Evolutionary conservation across 1,284 basidiomycete genomes (phyloP), one percentile per base, ranked within the genome.

Genomic region (Heliocybe sulcata): DNA sequence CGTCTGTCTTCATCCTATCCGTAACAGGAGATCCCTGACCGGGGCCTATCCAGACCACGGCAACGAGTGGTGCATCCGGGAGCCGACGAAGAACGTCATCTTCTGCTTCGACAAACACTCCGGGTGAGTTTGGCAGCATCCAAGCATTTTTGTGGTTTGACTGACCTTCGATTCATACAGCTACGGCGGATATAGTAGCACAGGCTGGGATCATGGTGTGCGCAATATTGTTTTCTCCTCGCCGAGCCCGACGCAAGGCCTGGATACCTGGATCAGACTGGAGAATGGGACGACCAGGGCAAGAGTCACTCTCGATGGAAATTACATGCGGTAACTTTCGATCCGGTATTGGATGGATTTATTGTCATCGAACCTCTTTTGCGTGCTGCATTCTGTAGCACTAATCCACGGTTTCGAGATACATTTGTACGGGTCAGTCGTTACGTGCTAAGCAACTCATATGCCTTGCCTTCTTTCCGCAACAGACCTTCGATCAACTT

Each of bases 71-170:
- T 87, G 85, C 58, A 75, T 77, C 19, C 77, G 82, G 27, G 85
- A 87, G 60, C 76, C 76, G 1, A 74, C 71, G 1, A 80, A 82
- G 60, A 66, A 78, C 35, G 76, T 84, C 11, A 78, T 85, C 0
- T 87, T 87, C 67, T 88, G 85, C 63, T 88, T 87, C 59, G 73
- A 77, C 61, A 88, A 88, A 63, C 85, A 87, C 64, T 82, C 83
- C 1, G 84, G 85, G 82, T 85, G 59, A 9, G 77, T 70, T 45
- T 35, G n/a, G n/a, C n/a, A 35, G 33, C 33, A 22, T 27, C 19
- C 50, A 27, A 45, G 52, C 55, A 20, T 8, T 22, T 26, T 51
- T 48, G 35, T 14, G 48, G 25, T 38, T 23, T 42, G 6, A 45
- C 42, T 29, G 35, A 33, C 26, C 11, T 22, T 54, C 48, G n/a